Evolutionary conservation across 331 rosid species (phyloP), one percentile per base, ranked within the genome.

Genomic region (Malus hybrid): DNA sequence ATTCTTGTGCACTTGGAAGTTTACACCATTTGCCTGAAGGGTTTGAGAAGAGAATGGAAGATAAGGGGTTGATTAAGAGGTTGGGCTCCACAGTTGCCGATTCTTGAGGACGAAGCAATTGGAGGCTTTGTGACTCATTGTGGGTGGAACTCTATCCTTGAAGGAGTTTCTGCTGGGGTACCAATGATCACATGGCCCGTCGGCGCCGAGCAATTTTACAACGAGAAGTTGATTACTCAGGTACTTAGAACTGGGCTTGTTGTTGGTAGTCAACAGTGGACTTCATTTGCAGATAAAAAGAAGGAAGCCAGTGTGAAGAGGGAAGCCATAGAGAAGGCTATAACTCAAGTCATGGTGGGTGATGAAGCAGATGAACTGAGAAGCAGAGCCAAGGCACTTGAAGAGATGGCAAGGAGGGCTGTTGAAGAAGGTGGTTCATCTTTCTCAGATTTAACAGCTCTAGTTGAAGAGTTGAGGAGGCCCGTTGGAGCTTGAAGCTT

Each of bases 121-220:
- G 86, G 86, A 22, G 83, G 72, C 8, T 82, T 79, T 56, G 63
- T 78, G 72, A 79, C 83, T 52, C 86, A 82, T 27, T 79, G 86
- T 79, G 86, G 86, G 18, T 82, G 86, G 86, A 79, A 82, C 50
- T 82, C 86, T 7, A 67, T 73, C 22, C 28, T 82, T n/a, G 80
- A 82, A 75, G 83, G 80, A 33, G 57, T 82, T 6, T 32, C 68
- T 6, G 75, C 75, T 11, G 86, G 83, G 6, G n/a, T 82, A 8
- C 80, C 83, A 2, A 78, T 82, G 80, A 76, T 82, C 10, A 82
- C 86, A 15, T 82, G 83, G 86, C 83, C 80, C 1, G 62, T 65
- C 79, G 3, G 22, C 22, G 80, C 80, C 0, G 83, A 82, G 9
- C 86, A 82, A 31, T 74, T 70, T 61, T 79, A 54, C 20, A 82